A percentile compares a stretch with the other conserved stretches of the same genome.
Evolutionary conservation across 225 moss, liverwort and hornwort genomes (phyloP).

Genomic region (Pleurozium schreberi): DNA sequence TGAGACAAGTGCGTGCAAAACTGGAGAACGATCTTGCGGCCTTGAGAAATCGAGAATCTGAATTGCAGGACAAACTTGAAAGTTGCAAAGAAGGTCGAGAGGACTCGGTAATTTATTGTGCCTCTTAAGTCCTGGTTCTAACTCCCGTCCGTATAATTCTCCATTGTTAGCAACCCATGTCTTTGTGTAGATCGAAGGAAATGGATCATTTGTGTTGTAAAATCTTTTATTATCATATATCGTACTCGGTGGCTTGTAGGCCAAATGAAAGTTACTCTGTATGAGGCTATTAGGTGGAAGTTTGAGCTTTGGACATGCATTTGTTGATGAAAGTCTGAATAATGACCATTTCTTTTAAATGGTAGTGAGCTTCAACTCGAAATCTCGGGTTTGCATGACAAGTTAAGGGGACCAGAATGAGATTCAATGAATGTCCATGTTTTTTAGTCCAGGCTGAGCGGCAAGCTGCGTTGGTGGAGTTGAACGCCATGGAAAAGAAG

Average conservation of each 20-base stretch:
- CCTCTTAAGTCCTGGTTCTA: neutral
- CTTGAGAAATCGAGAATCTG: slow-evolving; percentile 28
- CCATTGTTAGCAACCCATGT: neutral
- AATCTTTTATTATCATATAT: neutral
- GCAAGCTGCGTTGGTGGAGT: slow-evolving; percentile 30
- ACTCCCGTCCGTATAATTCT: neutral
- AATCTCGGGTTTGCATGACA: neutral
- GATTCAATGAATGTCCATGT: neutral
- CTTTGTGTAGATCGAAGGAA: neutral
- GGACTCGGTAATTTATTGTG: slow-evolving; percentile 26
- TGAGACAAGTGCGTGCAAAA: slow-evolving; percentile 50
- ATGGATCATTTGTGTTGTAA: neutral
- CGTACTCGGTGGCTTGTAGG: neutral
- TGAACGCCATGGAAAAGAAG: slow-evolving; percentile 43
- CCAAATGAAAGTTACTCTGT: neutral
- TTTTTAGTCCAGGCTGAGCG: slow-evolving; percentile 46
- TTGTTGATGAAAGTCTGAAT: neutral
- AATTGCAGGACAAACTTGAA: slow-evolving; percentile 43
- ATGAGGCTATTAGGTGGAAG: neutral
- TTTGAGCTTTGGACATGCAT: neutral
- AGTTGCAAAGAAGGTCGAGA: slow-evolving; percentile 61
- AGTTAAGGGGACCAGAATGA: neutral
- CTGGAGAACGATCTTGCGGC: slow-evolving; percentile 41
- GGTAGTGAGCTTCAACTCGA: neutral
- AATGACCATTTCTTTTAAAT: neutral